Evolutionary conservation across 306 rosid genomes (phyloP), one percentile per base, ranked within the genome.

Genomic region (Vigna nakashimae): DNA sequence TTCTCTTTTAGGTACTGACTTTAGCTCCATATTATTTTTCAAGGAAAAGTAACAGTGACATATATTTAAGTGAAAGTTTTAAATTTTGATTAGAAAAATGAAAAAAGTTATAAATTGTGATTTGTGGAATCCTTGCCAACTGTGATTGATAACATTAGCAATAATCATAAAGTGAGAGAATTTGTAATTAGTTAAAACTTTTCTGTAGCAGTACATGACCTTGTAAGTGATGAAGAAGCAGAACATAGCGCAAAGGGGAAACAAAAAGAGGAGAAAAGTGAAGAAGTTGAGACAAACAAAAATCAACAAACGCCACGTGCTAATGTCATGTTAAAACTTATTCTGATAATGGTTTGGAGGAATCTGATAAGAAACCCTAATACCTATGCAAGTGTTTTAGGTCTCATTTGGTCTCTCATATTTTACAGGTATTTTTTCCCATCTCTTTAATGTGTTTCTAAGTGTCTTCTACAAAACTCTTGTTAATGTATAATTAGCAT

Each of bases 361-460:
- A 94, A 88, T 78, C 97, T 94, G 67, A 82, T 88, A 1, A 65
- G 88, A 81, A 91, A 91, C 65, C 98, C 98, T 75, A 94, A 91
- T 76, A 87, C 93, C 0, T 85, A 89, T 48, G 86, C 97, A 0
- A 84, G 94, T 52, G 69, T 91, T 64, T 9, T 90, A 0, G 98
- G 97, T 49, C 71, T 93, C 0, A 43, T 67, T 8, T 91, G 98
- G 98, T 91, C 98, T 67, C 94, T 94, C 69, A 26, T 94, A 15
- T 83, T 92, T 56, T 89, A 28, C 77, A 90, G 88, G 98, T 88
- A 85, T 7, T 84, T 9, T 75, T 20, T 48, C 12, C 17, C 18
- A 1, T 74, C 16, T 14, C 5, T 63, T 18, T 10, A 10, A 43
- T 9, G 4, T 10, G 12, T 32, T 0, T 5, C 3, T 18, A 4